A percentile compares a stretch with the other conserved stretches of the same genome.
These are phyloP conservation scores for Ogataea angusta DNA, from an alignment of 805 yeast genomes.

Conservation along the genomic window DNA sequence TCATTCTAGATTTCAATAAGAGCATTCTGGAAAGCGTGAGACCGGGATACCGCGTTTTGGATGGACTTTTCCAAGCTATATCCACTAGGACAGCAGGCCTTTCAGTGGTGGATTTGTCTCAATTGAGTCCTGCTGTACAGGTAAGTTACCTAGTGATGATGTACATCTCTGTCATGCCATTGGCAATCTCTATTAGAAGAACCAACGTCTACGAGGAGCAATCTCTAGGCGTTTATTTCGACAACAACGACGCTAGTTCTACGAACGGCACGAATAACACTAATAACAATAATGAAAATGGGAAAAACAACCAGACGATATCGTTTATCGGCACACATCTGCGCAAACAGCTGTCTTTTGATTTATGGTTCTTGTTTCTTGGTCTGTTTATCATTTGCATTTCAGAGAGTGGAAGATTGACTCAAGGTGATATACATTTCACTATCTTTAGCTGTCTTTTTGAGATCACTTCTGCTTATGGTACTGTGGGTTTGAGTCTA, in stretches of 20 bases:
- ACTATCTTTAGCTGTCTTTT: conserved; percentile 72
- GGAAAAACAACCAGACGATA: conserved; percentile 41
- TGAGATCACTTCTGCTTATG: conserved; percentile 92
- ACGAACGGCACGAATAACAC: conserved; percentile 17
- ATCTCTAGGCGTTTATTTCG: conserved; percentile 78
- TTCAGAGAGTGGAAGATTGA: conserved; percentile 68
- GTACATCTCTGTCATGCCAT: conserved; percentile 95
- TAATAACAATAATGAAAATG: conserved; percentile 15
- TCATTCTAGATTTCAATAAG: conserved; percentile 68
- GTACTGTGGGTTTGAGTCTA: conserved; percentile 89
- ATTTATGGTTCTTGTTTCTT: conserved; percentile 87
- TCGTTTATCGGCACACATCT: conserved; percentile 84
- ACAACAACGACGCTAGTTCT: conserved; percentile 32
- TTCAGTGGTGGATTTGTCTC: conserved; percentile 62
- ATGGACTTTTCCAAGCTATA: conserved; percentile 87
- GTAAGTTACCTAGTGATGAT: conserved; percentile 94
- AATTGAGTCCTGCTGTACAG: conserved; percentile 85
- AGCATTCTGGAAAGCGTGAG: conserved; percentile 50
- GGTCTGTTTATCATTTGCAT: conserved; percentile 85
- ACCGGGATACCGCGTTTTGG: conserved; percentile 66
- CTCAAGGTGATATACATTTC: conserved; percentile 45
- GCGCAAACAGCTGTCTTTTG: conserved; percentile 88
- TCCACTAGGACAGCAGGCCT: conserved; percentile 95
- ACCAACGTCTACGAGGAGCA: conserved; percentile 98
- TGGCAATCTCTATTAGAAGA: conserved; percentile 93